These are phyloP conservation scores for Lentinula guzmanii DNA, from an alignment of 768 basidiomycete genomes.

Conservation along the genomic window DNA sequence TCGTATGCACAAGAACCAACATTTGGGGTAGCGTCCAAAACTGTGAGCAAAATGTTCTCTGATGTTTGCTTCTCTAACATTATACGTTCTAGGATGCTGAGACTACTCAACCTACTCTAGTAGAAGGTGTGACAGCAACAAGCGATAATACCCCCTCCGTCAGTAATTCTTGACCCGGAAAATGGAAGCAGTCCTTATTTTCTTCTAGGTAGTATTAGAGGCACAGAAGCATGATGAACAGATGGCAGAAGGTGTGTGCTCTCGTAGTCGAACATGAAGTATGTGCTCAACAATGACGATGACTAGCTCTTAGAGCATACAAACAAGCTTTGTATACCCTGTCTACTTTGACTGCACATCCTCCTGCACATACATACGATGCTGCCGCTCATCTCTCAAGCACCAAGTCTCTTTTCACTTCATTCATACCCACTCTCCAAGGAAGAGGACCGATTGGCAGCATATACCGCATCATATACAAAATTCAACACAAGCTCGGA, in stretches of 20 bases:
- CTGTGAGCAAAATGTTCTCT: not conserved
- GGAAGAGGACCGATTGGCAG: slow-evolving; percentile 75
- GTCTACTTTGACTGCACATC: slow-evolving; percentile 54
- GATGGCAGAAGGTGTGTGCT: slow-evolving; percentile 43
- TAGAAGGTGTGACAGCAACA: slow-evolving; percentile 6
- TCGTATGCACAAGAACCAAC: slow-evolving; percentile 34
- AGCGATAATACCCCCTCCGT: slow-evolving; percentile 2
- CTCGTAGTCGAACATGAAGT: not conserved
- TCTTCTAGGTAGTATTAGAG: slow-evolving; percentile 22
- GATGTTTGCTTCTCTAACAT: not conserved
- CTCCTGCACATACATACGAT: slow-evolving; percentile 51
- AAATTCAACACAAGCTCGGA: slow-evolving; percentile 56
- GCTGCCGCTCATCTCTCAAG: slow-evolving; percentile 35
- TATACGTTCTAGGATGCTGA: slow-evolving; percentile 17
- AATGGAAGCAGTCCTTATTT: slow-evolving; percentile 7
- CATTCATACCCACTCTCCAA: slow-evolving; percentile 65
- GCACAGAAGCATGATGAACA: slow-evolving; percentile 24
- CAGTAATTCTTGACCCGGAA: slow-evolving; percentile 5
- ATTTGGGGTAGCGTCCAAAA: not conserved
- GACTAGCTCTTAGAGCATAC: slow-evolving; percentile 64
- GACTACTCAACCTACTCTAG: slow-evolving; percentile 16
- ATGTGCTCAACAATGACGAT: slow-evolving; percentile 1
- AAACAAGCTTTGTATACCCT: slow-evolving; percentile 69
- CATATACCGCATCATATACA: slow-evolving; percentile 59
- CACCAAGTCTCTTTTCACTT: slow-evolving; percentile 52